Evolutionary conservation across 1,284 basidiomycete species (phyloP).

Genomic region (Pseudozyma sp.): DNA sequence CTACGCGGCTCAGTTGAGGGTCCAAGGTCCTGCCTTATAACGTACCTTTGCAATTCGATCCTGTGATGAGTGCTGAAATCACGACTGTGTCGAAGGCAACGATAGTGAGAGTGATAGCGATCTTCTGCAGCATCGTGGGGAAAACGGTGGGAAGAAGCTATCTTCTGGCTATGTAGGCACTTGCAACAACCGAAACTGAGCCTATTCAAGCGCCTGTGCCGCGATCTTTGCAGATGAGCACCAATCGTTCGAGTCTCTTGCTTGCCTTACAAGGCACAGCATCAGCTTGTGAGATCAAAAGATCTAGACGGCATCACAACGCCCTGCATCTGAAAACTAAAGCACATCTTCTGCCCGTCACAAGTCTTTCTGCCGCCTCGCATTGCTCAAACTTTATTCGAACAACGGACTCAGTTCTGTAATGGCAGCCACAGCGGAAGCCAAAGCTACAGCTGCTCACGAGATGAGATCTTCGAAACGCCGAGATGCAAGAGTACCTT

Average conservation of each 20-base stretch:
- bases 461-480: conserved; percentile 5
- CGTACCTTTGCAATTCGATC: too few species aligned
- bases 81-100: neutral
- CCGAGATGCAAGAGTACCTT: neutral
- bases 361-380: too few species aligned
- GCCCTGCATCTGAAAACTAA: too few species aligned
- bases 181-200: conserved; percentile 21
- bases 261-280: too few species aligned
- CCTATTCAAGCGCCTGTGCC: conserved; percentile 15
- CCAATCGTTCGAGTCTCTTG: too few species aligned
- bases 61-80: too few species aligned
- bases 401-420: neutral
- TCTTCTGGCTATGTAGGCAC: neutral
- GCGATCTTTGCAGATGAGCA: neutral
- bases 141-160: neutral
- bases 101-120: neutral
- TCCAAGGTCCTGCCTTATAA: neutral
- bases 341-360: too few species aligned
- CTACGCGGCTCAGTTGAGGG: neutral
- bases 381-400: neutral
- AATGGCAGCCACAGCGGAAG: conserved; percentile 9
- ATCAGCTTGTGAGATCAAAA: too few species aligned
- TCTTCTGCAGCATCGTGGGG: neutral
- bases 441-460: neutral
- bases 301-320: too few species aligned